These are phyloP conservation scores for Grammothele lineata DNA, from an alignment of 768 basidiomycete genomes.

Conservation along the genomic window DNA sequence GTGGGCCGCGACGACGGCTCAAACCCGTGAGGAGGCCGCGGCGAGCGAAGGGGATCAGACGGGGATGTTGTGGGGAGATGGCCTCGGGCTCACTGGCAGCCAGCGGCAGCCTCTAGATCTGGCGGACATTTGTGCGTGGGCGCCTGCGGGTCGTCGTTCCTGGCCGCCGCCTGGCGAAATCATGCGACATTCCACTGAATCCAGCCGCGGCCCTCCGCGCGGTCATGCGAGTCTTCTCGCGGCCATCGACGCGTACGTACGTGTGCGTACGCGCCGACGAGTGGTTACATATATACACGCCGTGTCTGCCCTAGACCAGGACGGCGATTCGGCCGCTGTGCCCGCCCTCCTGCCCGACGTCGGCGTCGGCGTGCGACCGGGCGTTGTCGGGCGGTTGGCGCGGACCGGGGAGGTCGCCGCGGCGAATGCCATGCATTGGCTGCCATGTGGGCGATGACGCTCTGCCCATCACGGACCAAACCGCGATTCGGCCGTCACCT, in stretches of 20 bases:
- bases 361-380: not conserved
- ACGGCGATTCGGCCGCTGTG: no score
- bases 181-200: not conserved
- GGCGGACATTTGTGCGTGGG: no score
- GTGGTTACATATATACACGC: no score
- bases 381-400: slow-evolving; percentile 5
- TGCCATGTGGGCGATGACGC: slow-evolving; percentile 17
- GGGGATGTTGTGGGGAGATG: no score
- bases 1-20: not conserved
- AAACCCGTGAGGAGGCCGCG: not conserved
- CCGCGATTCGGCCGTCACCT: slow-evolving; percentile 22
- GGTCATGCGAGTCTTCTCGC: not conserved
- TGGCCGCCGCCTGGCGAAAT: not conserved
- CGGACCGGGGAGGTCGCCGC: no score
- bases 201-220: not conserved
- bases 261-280: no score
- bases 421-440: slow-evolving; percentile 8
- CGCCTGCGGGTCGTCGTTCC: no score
- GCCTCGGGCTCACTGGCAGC: no score
- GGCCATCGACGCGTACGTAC: no score
- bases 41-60: no score
- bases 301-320: no score
- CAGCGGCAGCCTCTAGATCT: no score
- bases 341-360: not conserved
- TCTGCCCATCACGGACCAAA: slow-evolving; percentile 8